Evolutionary conservation across 2,329 filamentous ascomycete species (phyloP), one percentile per base, ranked within the genome.

Genomic region (Epichloe baconii): DNA sequence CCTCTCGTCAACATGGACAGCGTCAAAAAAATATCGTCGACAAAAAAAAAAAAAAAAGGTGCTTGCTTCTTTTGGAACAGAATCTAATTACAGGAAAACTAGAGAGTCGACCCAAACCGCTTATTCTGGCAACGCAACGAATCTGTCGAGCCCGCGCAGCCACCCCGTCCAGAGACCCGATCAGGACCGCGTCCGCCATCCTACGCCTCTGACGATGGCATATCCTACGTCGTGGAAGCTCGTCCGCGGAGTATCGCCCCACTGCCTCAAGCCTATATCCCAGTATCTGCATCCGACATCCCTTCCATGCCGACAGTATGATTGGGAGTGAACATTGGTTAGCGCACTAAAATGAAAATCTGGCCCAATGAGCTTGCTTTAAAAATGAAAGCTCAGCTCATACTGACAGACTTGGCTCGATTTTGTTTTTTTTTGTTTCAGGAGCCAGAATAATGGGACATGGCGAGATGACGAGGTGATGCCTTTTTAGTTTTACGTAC

Each of bases 51-150:
- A 21, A 23, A 23, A 23, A 23, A 8, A 46, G 2, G 17, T 6
- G 11, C n/a, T 26, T 48, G 17, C 10, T 19, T 19, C 10, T 19
- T 34, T 3, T 34, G 3, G 36, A 40, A 17, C 26, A 26, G 6
- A n/a, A 41, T 43, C 31, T 44, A 49, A 48, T 34, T 14, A n/a
- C 45, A 40, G 23, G 12, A 26, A 3, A 8, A 44, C 14, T 26
- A 86, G 79, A 77, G 86, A 46, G 84, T 89, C 35, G 85, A 95
- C 60, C 88, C 88, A 1, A 80, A 91, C 61, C 73, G 88, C 14
- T 73, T 95, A 26, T 88, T 86, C 63, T 94, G 88, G 88, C 82
- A 85, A 65, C 79, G 84, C 38, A 85, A 82, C 56, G 71, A 75
- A 19, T 62, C 65, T 3, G 63, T 64, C 3, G 54, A 59, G 12